Conservation (phyloP, 768 basidiomycete species). For the Suillus discolor region DNA sequence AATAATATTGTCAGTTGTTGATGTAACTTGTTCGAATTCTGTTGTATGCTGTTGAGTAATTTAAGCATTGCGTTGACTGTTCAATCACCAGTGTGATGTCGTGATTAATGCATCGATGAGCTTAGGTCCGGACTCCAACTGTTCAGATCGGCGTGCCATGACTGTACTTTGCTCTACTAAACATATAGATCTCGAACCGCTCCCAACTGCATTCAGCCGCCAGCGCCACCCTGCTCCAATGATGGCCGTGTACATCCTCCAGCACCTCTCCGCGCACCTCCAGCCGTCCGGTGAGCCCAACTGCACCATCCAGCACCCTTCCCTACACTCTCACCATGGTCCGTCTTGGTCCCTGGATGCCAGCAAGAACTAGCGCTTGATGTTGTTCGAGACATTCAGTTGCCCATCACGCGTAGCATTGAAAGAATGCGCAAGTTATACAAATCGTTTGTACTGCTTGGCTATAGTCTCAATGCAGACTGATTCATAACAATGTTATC, state of each 20-base stretch:
- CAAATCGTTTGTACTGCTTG: too few relatives aligned
- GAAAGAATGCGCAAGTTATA: not conserved
- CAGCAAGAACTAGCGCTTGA: not conserved
- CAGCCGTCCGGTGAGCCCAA: not conserved
- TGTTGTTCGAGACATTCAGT: too few relatives aligned
- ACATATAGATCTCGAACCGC: not conserved
- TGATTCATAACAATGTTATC: not conserved
- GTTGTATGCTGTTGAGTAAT: constrained; percentile 5
- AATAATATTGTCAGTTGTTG: not conserved
- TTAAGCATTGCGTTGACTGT: not conserved
- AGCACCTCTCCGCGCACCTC: too few relatives aligned
- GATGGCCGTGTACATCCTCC: not conserved
- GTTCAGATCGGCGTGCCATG: not conserved
- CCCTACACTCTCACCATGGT: not conserved
- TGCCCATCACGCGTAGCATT: not conserved
- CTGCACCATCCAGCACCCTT: not conserved
- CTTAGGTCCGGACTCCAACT: not conserved
- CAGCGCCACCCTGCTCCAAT: not conserved
- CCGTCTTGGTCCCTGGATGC: not conserved
- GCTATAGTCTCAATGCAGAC: too few relatives aligned
- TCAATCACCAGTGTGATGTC: not conserved
- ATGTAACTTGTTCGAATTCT: constrained; percentile 1
- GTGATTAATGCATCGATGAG: too few relatives aligned
- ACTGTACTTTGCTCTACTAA: not conserved
- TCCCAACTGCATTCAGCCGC: not conserved